These are phyloP conservation scores for Lotus japonicus DNA, from an alignment of 306 rosid species.

Conservation along the genomic window DNA sequence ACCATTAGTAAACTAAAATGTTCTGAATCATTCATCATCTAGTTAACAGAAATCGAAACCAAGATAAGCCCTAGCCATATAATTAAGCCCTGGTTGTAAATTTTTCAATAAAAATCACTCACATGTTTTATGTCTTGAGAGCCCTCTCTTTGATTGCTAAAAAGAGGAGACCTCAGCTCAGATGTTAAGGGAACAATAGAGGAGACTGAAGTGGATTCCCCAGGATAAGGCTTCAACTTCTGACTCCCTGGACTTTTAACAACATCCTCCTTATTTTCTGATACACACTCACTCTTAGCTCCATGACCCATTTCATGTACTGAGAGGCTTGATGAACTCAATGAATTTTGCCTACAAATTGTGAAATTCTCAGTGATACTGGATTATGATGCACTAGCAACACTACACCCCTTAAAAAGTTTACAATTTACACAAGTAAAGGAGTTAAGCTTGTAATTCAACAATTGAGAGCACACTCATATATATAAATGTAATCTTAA, in stretches of 20 bases:
- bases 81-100: neutral
- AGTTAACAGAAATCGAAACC: neutral
- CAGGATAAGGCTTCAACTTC: neutral
- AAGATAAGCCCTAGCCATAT: neutral
- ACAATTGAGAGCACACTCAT: too few species aligned
- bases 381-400: too few species aligned
- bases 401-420: too few species aligned
- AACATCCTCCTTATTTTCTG: neutral
- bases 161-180: conserved; percentile 21
- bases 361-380: too few species aligned
- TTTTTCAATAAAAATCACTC: conserved; percentile 3
- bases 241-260: neutral
- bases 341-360: too few species aligned
- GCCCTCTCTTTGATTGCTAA: conserved; percentile 17
- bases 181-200: neutral
- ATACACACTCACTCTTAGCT: too few species aligned
- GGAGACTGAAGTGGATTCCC: neutral
- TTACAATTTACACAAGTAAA: too few species aligned
- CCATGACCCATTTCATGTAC: too few species aligned
- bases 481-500: too few species aligned
- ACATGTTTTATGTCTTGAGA: conserved; percentile 41
- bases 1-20: neutral
- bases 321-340: too few species aligned
- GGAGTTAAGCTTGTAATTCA: too few species aligned
- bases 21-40: neutral